Base-by-base conservation (phyloP, 2,329 filamentous ascomycete genomes). In the Setomelanomma holmii region DNA sequence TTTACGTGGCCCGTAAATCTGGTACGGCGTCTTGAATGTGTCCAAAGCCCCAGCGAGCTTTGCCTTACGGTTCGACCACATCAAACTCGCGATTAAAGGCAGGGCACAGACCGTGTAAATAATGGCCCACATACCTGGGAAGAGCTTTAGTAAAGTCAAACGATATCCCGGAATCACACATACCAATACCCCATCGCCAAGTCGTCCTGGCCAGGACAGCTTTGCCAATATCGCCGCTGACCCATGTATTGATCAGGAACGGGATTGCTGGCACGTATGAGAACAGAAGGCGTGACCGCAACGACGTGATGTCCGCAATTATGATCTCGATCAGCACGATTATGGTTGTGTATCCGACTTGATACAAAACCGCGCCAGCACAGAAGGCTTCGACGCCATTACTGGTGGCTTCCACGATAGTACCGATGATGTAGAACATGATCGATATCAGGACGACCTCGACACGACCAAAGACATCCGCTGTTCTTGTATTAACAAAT, bases 321-420 rank as follows among this genome's bases (percentile, higher is more conserved):
- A 89, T 80, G 61, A 89, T 83, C 69, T 89, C 85, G 19, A 88
- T 78, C 1, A 89, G 77, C 11, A 89, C 74, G 16, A 86, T 76
- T 21, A 87, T 76, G 60, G 79, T 79, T 10, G 86, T 88, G 65
- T 86, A 88, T 42, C 86, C 86, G 46, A 51, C 22, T 23, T 56
- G 40, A 4, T 49, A 53, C 6, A 55, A 16, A 4, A 58, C 50
- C 14, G 60, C 56, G 17, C 63, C 86, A 4, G 79, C 84, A 16
- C 79, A 78, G 52, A 86, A 88, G 1, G 77, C 72, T 33, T 79
- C 66, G 7, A 87, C 75, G 43, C 78, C 76, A 38, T 67, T 74
- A 0, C 83, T 74, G 4, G 73, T 75, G 8, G 85, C 77, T 70
- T 88, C 83, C 44, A 89, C 66, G 12, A 87, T 78, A 1, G 85